Base-by-base conservation (phyloP, 2,329 filamentous ascomycete genomes). In the Pyricularia sp. region DNA sequence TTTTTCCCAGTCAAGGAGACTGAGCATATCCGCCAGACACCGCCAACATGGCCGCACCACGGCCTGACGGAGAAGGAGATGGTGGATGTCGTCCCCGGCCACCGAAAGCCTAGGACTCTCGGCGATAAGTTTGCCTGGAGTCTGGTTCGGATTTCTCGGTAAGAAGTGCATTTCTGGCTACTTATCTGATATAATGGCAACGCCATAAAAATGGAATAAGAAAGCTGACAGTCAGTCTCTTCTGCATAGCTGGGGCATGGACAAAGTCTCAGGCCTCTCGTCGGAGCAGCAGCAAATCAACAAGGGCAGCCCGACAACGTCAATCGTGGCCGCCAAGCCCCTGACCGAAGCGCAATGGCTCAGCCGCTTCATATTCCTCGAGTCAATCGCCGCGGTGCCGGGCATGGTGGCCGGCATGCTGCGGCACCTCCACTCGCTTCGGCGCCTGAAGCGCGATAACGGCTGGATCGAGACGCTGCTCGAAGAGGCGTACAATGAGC, bases 391-490 rank as follows among this genome's bases (percentile, higher is more conserved):
- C 14, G 95, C 93, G 42, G 95, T 98, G 0, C 95, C 95, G 0
- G 95, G 95, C 9, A 98, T 98, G 93, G 94, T 98, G 0, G 95
- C 91, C 0, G 95, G 93, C 26, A 97, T 97, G 92, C 83, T 98
- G 20, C 85, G 95, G 42, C 95, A 99, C 79, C 84, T 98, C 55
- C 88, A 91, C 76, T 94, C 90, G 72, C 85, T 98, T 75, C 85
- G 94, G 64, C 86, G 90, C 31, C 90, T 98, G 84, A 93, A 93
- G 83, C 85, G 94, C 69, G 94, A 98, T 78, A 97, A 98, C 74
- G 95, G 95, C 75, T 98, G 91, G 92, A 98, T 99, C 77, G 93
- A 97, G 79, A 94, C 92, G 0, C 83, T 97, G 10, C 86, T 97
- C 1, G 93, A 96, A 78, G 93, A 97, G 81, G 92, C 90, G 71